These are phyloP conservation scores for Zygotorulaspora chibaensis DNA, from an alignment of 805 yeast species.

Conservation along the genomic window DNA sequence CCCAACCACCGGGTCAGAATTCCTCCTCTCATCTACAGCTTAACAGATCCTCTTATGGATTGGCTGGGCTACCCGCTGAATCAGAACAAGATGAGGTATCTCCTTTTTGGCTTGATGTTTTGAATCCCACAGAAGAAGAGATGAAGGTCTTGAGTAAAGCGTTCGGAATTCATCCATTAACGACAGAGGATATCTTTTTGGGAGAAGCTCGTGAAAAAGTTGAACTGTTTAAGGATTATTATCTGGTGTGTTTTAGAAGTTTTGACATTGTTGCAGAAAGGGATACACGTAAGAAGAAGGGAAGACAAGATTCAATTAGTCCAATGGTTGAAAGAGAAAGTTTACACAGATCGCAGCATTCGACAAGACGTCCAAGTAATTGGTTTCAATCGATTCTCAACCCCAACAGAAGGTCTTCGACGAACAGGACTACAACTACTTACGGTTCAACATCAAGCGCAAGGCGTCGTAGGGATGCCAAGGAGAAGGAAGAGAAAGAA, in stretches of 20 bases:
- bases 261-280: constrained; percentile 78
- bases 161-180: constrained; percentile 92
- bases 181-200: constrained; percentile 89
- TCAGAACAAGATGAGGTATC: constrained; percentile 38
- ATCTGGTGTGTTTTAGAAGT: constrained; percentile 83
- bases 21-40: constrained; percentile 6
- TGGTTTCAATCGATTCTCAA: constrained; percentile 20
- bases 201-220: constrained; percentile 96
- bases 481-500: constrained; percentile 35
- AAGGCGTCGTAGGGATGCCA: constrained; percentile 27
- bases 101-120: constrained; percentile 91
- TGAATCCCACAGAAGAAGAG: constrained; percentile 93
- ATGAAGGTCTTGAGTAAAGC: constrained; percentile 88
- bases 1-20: constrained; percentile 1
- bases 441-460: constrained; percentile 15
- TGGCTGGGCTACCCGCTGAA: constrained; percentile 2
- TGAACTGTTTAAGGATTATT: constrained; percentile 85
- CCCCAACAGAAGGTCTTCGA: constrained; percentile 21
- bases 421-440: constrained; percentile 19
- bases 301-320: constrained; percentile 19
- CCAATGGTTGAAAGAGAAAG: constrained; percentile 13
- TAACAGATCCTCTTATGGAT: constrained; percentile 6
- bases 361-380: constrained; percentile 6
- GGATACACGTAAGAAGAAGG: constrained; percentile 47
- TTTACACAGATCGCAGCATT: constrained; percentile 11